phyloP scores from a whole-genome alignment of 495 filamentous ascomycete species.

The Corynascus novoguineensis region DNA sequence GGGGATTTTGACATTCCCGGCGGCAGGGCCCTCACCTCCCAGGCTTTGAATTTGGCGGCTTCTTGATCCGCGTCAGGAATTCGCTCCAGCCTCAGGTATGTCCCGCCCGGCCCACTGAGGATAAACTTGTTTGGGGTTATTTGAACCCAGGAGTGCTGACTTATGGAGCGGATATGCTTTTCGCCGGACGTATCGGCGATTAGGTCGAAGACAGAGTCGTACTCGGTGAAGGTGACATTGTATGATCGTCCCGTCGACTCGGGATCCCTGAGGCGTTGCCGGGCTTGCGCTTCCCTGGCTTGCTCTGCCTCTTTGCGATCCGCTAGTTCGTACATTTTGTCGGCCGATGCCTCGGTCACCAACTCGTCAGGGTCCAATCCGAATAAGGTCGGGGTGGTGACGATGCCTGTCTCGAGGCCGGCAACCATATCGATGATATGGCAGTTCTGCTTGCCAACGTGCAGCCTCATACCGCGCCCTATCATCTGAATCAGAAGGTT shows the following conservation, averaged over 20 bases:
- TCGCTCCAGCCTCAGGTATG: slow-evolving; percentile 59
- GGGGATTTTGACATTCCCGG: slow-evolving; percentile 40
- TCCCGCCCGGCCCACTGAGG: slow-evolving; percentile 51
- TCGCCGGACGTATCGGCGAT: slow-evolving; percentile 77
- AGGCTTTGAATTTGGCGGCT: slow-evolving; percentile 28
- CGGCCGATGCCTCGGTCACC: slow-evolving; percentile 53
- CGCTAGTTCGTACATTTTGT: slow-evolving; percentile 51
- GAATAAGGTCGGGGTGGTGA: slow-evolving; percentile 88
- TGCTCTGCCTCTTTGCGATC: slow-evolving; percentile 41
- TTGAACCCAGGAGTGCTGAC: slow-evolving; percentile 72
- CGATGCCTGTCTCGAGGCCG: slow-evolving; percentile 69
- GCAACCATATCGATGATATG: slow-evolving; percentile 97
- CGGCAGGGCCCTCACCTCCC: slow-evolving; percentile 38
- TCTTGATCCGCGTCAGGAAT: slow-evolving; percentile 13
- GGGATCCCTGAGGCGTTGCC: neutral
- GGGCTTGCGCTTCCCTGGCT: slow-evolving; percentile 22
- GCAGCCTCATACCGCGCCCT: slow-evolving; percentile 80
- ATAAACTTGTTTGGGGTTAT: slow-evolving; percentile 60
- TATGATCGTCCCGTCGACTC: slow-evolving; percentile 19
- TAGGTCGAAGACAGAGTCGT: slow-evolving; percentile 81
- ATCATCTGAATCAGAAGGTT: slow-evolving; percentile 98
- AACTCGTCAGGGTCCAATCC: slow-evolving; percentile 84
- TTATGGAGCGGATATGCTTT: slow-evolving; percentile 68
- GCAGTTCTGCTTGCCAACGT: slow-evolving; percentile 77
- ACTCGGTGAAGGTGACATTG: slow-evolving; percentile 72